phyloP scores from a whole-genome alignment of 2,329 filamentous ascomycete genomes.

The Neonectria neomacrospora region DNA sequence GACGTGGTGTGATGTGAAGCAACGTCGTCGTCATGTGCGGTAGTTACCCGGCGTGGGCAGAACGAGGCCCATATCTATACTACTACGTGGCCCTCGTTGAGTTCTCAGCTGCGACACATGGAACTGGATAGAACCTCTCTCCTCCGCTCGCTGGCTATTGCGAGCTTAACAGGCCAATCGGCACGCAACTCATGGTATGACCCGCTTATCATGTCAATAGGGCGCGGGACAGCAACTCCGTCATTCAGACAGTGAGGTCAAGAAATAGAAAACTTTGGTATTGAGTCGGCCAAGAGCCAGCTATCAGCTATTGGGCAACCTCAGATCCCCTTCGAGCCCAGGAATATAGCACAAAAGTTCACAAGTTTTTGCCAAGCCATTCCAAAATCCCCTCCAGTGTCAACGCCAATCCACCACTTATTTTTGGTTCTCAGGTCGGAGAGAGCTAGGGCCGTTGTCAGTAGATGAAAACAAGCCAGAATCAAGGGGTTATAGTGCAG shows the following conservation, averaged over 20 bases:
- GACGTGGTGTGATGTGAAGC: too few species aligned
- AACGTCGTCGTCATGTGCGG: too few species aligned
- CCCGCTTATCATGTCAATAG: conserved; percentile 24
- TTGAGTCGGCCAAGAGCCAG: conserved; percentile 23
- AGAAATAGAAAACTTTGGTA: conserved; percentile 30
- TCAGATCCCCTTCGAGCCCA: conserved; percentile 39
- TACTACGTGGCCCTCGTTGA: neutral
- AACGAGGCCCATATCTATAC: neutral
- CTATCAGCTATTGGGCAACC: conserved; percentile 45
- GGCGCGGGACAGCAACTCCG: neutral
- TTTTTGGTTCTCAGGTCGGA: conserved; percentile 89
- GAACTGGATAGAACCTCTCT: conserved; percentile 1
- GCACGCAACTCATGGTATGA: conserved; percentile 6
- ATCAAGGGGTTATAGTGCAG: neutral
- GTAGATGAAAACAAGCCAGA: neutral
- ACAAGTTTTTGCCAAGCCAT: conserved; percentile 37
- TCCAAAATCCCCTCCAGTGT: conserved; percentile 35
- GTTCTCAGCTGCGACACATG: neutral
- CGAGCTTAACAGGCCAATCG: neutral
- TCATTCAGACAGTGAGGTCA: neutral
- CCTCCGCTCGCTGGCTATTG: conserved; percentile 2
- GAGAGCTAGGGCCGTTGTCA: conserved; percentile 62
- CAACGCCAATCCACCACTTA: conserved; percentile 55
- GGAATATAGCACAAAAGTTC: conserved; percentile 45
- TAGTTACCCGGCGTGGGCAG: neutral